Base-by-base conservation (phyloP, 306 rosid species). In the Mucuna pruriens region DNA sequence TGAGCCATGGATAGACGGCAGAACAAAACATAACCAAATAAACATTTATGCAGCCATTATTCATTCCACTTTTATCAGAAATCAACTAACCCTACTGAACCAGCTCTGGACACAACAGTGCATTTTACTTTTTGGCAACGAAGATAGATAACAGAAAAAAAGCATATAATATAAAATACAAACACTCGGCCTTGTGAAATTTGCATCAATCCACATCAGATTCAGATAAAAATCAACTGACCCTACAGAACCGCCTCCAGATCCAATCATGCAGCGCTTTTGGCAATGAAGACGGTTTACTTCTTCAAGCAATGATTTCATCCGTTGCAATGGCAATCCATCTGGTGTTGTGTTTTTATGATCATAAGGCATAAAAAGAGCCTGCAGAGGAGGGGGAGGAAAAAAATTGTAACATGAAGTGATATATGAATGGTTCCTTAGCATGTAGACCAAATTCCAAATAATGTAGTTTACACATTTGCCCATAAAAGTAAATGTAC, bases 211-310 rank as follows among this genome's bases (percentile, higher is more conserved):
- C 19, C 67, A 66, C 48, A 76, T 51, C 73, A 71, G 63, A 54
- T 79, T 79, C 72, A 78, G 77, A 71, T 39, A 34, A 71, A 82
- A 85, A 49, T 58, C 31, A 76, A 85, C 92, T 90, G 75, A 93
- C 99, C 99, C 99, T 22, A 96, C 99, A 6, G 98, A 96, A 73
- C 94, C 98, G 8, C 99, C 98, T 67, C 99, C 99, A 23, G 98
- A 96, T n/a, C 98, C 99, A 81, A 86, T 85, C 90, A 83, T 86
- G 90, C 99, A 96, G 40, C 88, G 94, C 20, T 81, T 69, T 57
- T 90, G 87, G 90, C 91, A 93, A 88, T 96, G 97, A 72, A 85
- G 94, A 49, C 40, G 70, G 85, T 92, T 93, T 84, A 96, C 87
- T 84, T 93, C 88, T 87, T 93, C 90, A 83, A 96, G 98, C 90